Evolutionary conservation across 352 stramenopile genomes (phyloP).

Genomic region (Plasmopara muralis): DNA sequence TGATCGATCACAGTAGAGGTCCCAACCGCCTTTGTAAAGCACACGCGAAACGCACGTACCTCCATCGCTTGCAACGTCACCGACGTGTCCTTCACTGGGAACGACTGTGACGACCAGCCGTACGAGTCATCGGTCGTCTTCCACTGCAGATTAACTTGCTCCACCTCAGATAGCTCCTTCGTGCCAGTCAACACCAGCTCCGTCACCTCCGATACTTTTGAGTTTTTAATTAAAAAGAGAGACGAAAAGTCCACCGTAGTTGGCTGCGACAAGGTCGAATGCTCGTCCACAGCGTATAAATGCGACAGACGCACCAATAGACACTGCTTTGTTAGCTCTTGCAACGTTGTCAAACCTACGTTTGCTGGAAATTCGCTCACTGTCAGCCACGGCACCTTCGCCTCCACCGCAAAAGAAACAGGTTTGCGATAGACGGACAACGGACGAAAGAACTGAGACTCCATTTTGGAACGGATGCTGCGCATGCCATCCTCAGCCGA

Average conservation of each 20-base stretch:
- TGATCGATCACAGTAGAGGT: background rate
- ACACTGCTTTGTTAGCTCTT: constrained; percentile 63
- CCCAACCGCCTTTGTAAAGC: constrained; percentile 27
- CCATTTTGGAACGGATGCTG: constrained; percentile 54
- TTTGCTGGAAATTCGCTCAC: constrained; percentile 84
- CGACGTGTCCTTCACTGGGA: constrained; percentile 44
- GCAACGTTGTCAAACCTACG: constrained; percentile 90
- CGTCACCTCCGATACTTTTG: constrained; percentile 48
- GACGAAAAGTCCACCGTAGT: constrained; percentile 66
- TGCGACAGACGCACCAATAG: constrained; percentile 91
- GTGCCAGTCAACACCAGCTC: constrained; percentile 89
- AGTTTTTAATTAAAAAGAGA: constrained; percentile 47
- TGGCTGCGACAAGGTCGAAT: constrained; percentile 66
- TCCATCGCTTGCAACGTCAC: constrained; percentile 88
- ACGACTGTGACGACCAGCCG: constrained; percentile 21
- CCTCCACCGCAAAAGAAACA: constrained; percentile 18
- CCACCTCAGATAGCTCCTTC: constrained; percentile 36
- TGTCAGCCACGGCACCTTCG: constrained; percentile 60
- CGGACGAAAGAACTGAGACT: constrained; percentile 60
- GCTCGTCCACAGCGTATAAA: constrained; percentile 88
- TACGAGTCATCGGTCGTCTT: constrained; percentile 33
- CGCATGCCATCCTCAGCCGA: constrained; percentile 44
- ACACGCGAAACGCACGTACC: constrained; percentile 88
- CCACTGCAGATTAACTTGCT: constrained; percentile 24
- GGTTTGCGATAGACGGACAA: constrained; percentile 48